Percentiles rank a stretch among this genome's conserved stretches.
Evolutionary conservation across 1,139 yeast species (phyloP).

Genomic region (Blastobotrys petasosporus): DNA sequence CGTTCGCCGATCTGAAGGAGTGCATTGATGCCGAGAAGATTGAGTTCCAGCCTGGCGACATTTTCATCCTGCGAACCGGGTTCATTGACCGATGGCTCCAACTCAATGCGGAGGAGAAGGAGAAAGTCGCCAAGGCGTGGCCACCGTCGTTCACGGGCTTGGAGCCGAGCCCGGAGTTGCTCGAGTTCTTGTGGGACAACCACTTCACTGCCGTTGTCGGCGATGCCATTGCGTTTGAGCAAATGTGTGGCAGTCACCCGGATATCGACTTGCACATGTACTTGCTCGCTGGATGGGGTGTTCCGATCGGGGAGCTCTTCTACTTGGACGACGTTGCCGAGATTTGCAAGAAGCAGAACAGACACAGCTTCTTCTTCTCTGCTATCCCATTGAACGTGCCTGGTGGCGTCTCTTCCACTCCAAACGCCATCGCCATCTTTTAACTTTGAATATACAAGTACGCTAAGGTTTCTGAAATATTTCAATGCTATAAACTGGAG

Average conservation of each 20-base stretch:
- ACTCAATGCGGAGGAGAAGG: conserved; percentile 13
- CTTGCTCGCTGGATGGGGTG: conserved; percentile 21
- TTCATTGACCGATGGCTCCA: conserved; percentile 26
- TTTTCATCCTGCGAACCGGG: conserved; percentile 29
- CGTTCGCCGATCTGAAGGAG: conserved; percentile 21
- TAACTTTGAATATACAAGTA: not conserved
- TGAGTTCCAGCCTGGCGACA: conserved; percentile 27
- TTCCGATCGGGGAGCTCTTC: conserved; percentile 16
- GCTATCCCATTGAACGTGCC: conserved; percentile 14
- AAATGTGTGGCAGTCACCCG: conserved; percentile 48
- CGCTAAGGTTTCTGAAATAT: too few relatives aligned
- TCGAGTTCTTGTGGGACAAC: conserved; percentile 25
- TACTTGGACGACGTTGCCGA: conserved; percentile 20
- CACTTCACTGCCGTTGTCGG: conserved; percentile 29
- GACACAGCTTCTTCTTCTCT: conserved; percentile 16
- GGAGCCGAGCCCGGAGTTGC: conserved; percentile 19
- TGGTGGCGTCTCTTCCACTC: conserved; percentile 12
- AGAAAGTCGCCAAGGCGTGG: conserved; percentile 42
- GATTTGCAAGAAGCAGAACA: conserved; percentile 18
- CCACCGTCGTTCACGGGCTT: conserved; percentile 35
- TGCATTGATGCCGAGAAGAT: conserved; percentile 19
- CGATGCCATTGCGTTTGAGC: conserved; percentile 27
- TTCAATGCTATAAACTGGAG: too few relatives aligned
- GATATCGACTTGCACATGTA: conserved; percentile 33
- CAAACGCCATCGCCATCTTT: conserved; percentile 11